Base-by-base conservation (phyloP, 2,329 filamentous ascomycete species). In the Exophiala viscosa region DNA sequence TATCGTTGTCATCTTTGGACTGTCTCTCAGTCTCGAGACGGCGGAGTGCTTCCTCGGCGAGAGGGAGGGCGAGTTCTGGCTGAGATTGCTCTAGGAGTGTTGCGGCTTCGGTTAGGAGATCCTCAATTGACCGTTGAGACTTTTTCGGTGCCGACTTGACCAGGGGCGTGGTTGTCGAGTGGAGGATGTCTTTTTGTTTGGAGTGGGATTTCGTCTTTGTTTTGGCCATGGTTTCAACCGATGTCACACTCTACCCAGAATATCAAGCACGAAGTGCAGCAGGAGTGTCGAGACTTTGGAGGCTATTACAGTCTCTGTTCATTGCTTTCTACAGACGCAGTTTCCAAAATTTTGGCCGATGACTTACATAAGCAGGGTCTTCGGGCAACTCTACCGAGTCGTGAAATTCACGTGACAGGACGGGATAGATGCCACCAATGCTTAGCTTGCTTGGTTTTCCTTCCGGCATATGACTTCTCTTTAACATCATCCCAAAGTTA, bases 81-180 rank as follows among this genome's bases (percentile, higher is more conserved):
- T 83, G 77, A 40, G 77, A 78, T 31, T 80, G 81, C 60, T 84
- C 78, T 32, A 85, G 71, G 33, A 82, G 71, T 15, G 74, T 69
- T 11, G 77, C 75, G 6, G 82, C 81, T 66, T 82, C 72, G 42
- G 76, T 73, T 58, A 84, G 76, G 34, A 86, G 73, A 52, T 77
- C 69, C 56, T 79, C 73, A 4, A 80, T 76, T 23, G 78, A 74
- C 61, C 78, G 73, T 61, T 74, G 73, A 56, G 74, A 66, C 54
- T 69, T 69, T 46, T 49, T 45, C 68, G 72, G 63, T 69, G 64
- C 66, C 52, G 74, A 71, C 62, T 74, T 75, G 65, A 67, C 59
- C 55, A 67, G 69, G 50, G 55, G 50, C 31, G 48, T 38, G 39
- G 39, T 50, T 14, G 55, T 53, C 3, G 50, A 58, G 45, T 42